Evolutionary conservation across 495 filamentous ascomycete genomes (phyloP), one percentile per base, ranked within the genome.

Genomic region (Penicillium paxilli): DNA sequence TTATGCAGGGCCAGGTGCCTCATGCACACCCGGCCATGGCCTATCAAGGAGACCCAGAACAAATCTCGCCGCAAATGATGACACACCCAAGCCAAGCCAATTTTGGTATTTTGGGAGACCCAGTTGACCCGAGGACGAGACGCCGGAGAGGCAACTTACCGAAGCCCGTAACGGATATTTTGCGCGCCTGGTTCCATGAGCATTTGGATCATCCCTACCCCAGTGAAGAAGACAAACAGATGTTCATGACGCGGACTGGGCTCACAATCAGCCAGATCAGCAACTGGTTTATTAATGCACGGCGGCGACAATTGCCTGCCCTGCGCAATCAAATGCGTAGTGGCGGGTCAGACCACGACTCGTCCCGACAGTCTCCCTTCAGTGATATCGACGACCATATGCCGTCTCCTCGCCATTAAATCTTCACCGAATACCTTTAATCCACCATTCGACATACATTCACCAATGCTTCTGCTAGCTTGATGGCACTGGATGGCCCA

Each of bases 211-310:
- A 93, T 63, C 91, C 91, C 0, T 96, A 96, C 62, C 91, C 91
- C 5, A 91, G 84, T 26, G 91, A 96, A 64, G 91, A 95, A 45
- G 88, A 96, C 70, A 96, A 96, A 73, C 86, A 91, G 60, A 80
- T 85, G 60, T 77, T 96, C 40, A 89, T 90, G 79, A 77, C 78
- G 22, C 72, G 82, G 50, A 96, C 91, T 1, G 84, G 86, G 0
- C 77, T 96, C 12, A 85, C 87, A 20, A 87, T 94, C 64, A 93
- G 88, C 75, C 87, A 88, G 82, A 90, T 96, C 48, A 92, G 88
- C 55, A 96, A 96, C 64, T 96, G 91, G 91, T 96, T 96, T 68
- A 96, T 96, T 69, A 96, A 96, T 61, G 90, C 91, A 9, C 81
- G 91, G 47, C 79, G 91, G 41, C 83, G 91, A 37, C 86, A 90